Percentiles rank a stretch among this genome's conserved stretches.
Evolutionary conservation across 2,329 filamentous ascomycete species (phyloP).

Genomic region (Penicillium sp.): DNA sequence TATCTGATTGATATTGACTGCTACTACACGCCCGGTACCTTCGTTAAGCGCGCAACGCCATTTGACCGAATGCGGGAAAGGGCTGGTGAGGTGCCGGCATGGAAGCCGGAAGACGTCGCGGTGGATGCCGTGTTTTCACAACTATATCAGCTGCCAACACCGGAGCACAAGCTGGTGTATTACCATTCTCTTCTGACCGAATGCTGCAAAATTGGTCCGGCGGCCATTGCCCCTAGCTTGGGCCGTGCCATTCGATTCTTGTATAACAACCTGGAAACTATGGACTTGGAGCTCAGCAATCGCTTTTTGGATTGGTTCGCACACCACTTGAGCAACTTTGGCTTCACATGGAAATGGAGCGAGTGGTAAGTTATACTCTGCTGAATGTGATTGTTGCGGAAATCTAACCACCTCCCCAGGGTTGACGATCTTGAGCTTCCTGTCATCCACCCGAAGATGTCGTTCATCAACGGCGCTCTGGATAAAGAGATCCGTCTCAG

Average conservation of each 20-base stretch:
- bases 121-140: conserved; percentile 98
- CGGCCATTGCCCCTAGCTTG: conserved; percentile 90
- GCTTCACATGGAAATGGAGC: conserved; percentile 98
- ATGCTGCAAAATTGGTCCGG: conserved; percentile 90
- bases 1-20: conserved; percentile 92
- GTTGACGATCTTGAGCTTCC: conserved; percentile 75
- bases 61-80: conserved; percentile 78
- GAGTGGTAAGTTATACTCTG: conserved; percentile 63
- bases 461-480: conserved; percentile 82
- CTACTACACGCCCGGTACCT: conserved; percentile 85
- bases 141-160: conserved; percentile 76
- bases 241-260: conserved; percentile 89
- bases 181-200: conserved; percentile 95
- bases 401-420: conserved; percentile 40
- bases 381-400: background rate
- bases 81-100: conserved; percentile 64
- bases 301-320: conserved; percentile 97
- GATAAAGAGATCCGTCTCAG: conserved; percentile 97
- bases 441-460: conserved; percentile 78
- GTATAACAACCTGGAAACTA: conserved; percentile 72
- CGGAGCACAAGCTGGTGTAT: conserved; percentile 93
- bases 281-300: conserved; percentile 82
- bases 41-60: conserved; percentile 86
- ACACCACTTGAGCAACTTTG: conserved; percentile 97
- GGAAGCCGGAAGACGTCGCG: conserved; percentile 96